A percentile compares a stretch with the other conserved stretches of the same genome.
Conservation (phyloP, 176 grass and related monocot genomes). For the Rhynchospora breviuscula region DNA sequence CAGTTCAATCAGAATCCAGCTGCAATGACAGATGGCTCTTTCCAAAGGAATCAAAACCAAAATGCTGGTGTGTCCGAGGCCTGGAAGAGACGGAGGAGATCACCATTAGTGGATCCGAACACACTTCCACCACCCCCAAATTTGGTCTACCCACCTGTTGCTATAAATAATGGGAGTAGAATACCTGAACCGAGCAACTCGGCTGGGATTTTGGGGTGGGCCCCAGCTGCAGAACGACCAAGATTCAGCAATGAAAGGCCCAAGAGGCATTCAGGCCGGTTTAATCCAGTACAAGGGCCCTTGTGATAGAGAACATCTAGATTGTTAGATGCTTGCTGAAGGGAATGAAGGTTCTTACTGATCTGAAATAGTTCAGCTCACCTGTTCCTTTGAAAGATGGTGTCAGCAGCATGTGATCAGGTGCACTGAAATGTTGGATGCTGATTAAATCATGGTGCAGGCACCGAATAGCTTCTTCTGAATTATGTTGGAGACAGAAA, state of each 20-base stretch:
- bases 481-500: constrained; percentile 11
- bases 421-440: not conserved
- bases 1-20: constrained; percentile 48
- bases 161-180: constrained; percentile 55
- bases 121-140: constrained; percentile 14
- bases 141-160: constrained; percentile 35
- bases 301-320: constrained; percentile 31
- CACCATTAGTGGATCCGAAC: constrained; percentile 23
- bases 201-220: constrained; percentile 88
- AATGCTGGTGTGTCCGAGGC: constrained; percentile 70
- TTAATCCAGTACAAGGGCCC: constrained; percentile 52
- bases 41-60: constrained; percentile 26
- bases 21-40: constrained; percentile 45
- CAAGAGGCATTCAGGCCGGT: constrained; percentile 55
- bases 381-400: constrained; percentile 8
- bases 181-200: constrained; percentile 63
- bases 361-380: not conserved
- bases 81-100: constrained; percentile 83
- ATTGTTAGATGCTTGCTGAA: not conserved
- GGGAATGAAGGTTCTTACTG: not conserved
- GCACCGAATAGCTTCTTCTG: constrained; percentile 20
- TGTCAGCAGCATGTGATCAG: not conserved
- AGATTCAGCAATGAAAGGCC: constrained; percentile 68
- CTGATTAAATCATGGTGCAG: not conserved
- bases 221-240: constrained; percentile 63